Evolutionary conservation across 148 eudicot genomes (phyloP), one percentile per base, ranked within the genome.

Genomic region (Persicaria maculosa): DNA sequence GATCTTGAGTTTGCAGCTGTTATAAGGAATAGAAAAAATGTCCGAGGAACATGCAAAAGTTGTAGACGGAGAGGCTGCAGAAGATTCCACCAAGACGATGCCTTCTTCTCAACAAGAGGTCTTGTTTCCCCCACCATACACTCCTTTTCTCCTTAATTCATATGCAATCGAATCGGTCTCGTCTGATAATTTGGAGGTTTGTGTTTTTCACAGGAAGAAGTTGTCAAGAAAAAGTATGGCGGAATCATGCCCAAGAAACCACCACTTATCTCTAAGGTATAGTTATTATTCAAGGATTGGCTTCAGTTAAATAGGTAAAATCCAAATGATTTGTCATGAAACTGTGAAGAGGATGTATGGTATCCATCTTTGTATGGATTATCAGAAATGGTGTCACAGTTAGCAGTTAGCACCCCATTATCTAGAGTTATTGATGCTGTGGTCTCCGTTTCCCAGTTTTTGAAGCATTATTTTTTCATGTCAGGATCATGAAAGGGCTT

Each of bases 401-500:
- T 57, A 7, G 7, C 20, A 57, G 25, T 19, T 17, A 7, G 25
- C 31, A 57, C 19, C 8, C 19, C 62, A 19, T 57, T 57, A 57
- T 59, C 15, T 22, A 59, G 43, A 59, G 10, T 25, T 45, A 36
- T 64, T 31, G 69, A 14, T 46, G 22, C 14, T 70, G 52, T 20
- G 40, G 12, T 52, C n/a, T 16, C n/a, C 52, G 20, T 12, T 74
- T 74, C 43, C 55, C 7, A 45, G 55, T 11, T 67, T 11, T 43
- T 74, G 57, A 74, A 44, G 19, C 75, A 25, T 77, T 50, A 25
- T 9, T 58, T 62, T 68, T 81, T 80, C 6, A 77, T 87, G 44
- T 4, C 84, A 94, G 98, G 98, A 94, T 81, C 96, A 91, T 80
- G 98, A 94, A 74, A 91, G 98, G 74, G 98, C 98, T 50, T 94